A percentile compares a stretch with the other conserved stretches of the same genome.
Conservation (phyloP, 495 filamentous ascomycete genomes). For the Poronia punctata region DNA sequence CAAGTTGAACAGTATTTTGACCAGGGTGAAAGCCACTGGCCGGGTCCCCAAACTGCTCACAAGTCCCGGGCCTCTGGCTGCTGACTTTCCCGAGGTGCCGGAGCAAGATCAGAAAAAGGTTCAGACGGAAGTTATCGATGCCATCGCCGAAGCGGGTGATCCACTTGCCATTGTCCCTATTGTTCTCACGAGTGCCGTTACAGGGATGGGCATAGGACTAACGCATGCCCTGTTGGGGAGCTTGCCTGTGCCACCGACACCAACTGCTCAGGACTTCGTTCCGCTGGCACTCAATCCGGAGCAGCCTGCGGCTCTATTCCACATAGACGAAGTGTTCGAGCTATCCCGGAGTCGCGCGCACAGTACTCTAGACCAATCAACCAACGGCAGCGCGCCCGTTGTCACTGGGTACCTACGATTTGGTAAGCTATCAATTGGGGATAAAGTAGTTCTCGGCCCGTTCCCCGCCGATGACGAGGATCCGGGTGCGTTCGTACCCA, state of each 20-base stretch:
- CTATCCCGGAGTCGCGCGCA: slow-evolving; percentile 45
- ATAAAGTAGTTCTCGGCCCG: slow-evolving; percentile 73
- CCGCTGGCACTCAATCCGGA: slow-evolving; percentile 40
- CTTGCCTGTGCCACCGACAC: slow-evolving; percentile 62
- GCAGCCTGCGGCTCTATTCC: slow-evolving; percentile 58
- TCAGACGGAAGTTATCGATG: slow-evolving; percentile 38
- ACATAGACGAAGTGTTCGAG: slow-evolving; percentile 73
- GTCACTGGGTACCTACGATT: slow-evolving; percentile 77
- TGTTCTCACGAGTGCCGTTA: slow-evolving; percentile 78
- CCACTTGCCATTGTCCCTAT: slow-evolving; percentile 65
- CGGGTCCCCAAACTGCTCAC: slow-evolving; percentile 66
- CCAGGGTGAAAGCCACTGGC: slow-evolving; percentile 65
- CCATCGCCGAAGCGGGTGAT: slow-evolving; percentile 38
- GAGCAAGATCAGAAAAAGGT: slow-evolving; percentile 45
- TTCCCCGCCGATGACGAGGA: slow-evolving; percentile 49
- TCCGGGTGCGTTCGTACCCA: slow-evolving; percentile 25
- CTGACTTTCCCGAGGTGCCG: slow-evolving; percentile 29
- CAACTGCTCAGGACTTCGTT: slow-evolving; percentile 38
- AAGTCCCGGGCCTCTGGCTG: slow-evolving; percentile 29
- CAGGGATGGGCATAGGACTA: slow-evolving; percentile 71
- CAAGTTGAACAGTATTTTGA: slow-evolving; percentile 67
- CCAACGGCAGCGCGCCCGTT: slow-evolving; percentile 45
- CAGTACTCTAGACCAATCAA: slow-evolving; percentile 41
- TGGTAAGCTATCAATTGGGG: slow-evolving; percentile 70
- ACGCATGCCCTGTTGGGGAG: slow-evolving; percentile 74